Evolutionary conservation across 306 rosid species (phyloP).

Genomic region (Sechiopsis laciniata): DNA sequence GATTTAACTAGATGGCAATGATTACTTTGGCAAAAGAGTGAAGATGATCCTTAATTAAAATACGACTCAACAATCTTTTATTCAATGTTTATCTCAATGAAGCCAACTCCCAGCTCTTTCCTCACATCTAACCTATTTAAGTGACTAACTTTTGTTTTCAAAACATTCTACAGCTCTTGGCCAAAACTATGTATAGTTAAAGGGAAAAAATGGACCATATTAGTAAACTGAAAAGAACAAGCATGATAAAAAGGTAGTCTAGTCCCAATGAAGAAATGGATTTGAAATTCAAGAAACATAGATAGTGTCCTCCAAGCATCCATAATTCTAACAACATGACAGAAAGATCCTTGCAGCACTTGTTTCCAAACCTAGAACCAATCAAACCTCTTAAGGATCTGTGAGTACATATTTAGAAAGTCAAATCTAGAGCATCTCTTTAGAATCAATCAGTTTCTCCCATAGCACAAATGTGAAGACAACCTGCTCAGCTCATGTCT

Average conservation of each 20-base stretch:
- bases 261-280: neutral
- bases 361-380: neutral
- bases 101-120: no score
- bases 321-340: neutral
- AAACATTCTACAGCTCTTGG: neutral
- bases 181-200: neutral
- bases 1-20: no score
- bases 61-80: no score
- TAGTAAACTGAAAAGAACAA: neutral
- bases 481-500: neutral
- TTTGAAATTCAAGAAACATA: neutral
- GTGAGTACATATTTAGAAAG: neutral
- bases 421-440: slow-evolving; percentile 15
- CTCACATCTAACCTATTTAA: no score
- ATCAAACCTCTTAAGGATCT: neutral
- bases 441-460: neutral
- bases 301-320: neutral
- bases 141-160: no score
- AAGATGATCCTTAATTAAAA: no score
- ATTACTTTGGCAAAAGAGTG: no score
- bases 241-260: neutral
- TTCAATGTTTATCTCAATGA: no score
- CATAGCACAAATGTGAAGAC: neutral
- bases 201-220: neutral
- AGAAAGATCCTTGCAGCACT: slow-evolving; percentile 1